Evolutionary conservation across 2,329 filamentous ascomycete species (phyloP), one percentile per base, ranked within the genome.

Genomic region (Orbilia quercus): DNA sequence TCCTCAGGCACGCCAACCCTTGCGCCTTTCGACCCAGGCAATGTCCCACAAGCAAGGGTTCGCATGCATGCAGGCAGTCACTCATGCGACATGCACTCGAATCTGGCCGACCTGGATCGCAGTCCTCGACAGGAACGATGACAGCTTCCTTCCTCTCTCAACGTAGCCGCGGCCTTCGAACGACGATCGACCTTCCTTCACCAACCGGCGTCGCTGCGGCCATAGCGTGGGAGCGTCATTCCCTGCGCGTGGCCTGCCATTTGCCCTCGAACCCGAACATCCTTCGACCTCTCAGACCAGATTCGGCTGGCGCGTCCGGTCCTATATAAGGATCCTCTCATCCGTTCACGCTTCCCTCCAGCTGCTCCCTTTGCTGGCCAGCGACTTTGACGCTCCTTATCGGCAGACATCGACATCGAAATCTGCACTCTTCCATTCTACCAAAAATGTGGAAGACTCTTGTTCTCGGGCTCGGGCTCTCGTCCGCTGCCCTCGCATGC

Each of bases 401-500:
- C 59, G 47, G 47, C 34, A 47, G 44, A 50, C 59, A 64, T 18
- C 48, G 36, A 36, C 50, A 48, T 40, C 42, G 7, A 18, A 2
- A 20, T 20, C 14, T 5, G 45, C 62, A 48, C 51, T 53, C 48
- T 55, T 36, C 48, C 45, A 42, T 18, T 12, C 16, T 7, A 63
- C 18, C 34, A 12, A 57, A 66, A 44, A 71, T 71, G 58, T 58
- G 62, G 16, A 64, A 57, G 45, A 28, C 58, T 58, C 51, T 72
- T 36, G 50, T 63, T 45, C 51, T 72, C 36, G 59, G 66, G 42
- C 66, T 73, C 48, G 69, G 69, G 36, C 54, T 73, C 40, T 55
- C 69, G 60, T 58, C 69, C 60, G 48, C 48, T 7, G 60, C 60
- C 16, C 60, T 73, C 9, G 69, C 69, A 16, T 74, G 70, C 63